These are phyloP conservation scores for Kwoniella shandongensis DNA, from an alignment of 768 basidiomycete species.

Conservation along the genomic window DNA sequence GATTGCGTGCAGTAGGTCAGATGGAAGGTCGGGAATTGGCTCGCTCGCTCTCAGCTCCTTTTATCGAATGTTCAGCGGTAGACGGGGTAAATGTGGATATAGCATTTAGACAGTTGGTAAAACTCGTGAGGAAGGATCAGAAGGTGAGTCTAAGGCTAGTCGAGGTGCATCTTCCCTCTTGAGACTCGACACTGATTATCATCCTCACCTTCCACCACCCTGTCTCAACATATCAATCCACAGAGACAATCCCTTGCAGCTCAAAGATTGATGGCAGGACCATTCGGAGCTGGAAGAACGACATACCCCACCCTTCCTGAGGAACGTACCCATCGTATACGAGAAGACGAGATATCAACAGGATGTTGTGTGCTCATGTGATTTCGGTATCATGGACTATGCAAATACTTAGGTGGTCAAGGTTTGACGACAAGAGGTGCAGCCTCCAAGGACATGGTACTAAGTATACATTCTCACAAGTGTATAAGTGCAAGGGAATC, in stretches of 20 bases:
- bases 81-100: conserved; percentile 58
- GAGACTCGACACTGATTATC: too few relatives aligned
- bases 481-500: too few relatives aligned
- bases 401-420: too few relatives aligned
- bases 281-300: background rate
- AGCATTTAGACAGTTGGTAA: conserved; percentile 56
- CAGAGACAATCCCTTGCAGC: background rate
- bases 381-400: background rate
- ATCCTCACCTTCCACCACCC: too few relatives aligned
- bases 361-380: too few relatives aligned
- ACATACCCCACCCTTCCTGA: background rate
- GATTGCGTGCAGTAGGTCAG: conserved; percentile 36
- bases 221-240: too few relatives aligned
- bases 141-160: conserved; percentile 48
- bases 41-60: conserved; percentile 51
- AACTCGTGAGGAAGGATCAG: conserved; percentile 55
- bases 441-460: too few relatives aligned
- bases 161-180: too few relatives aligned
- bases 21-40: conserved; percentile 51
- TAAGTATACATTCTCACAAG: too few relatives aligned
- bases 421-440: too few relatives aligned
- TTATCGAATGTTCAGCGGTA: conserved; percentile 58
- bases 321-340: too few relatives aligned
- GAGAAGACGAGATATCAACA: too few relatives aligned
- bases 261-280: background rate